These are phyloP conservation scores for Saturnispora diversa DNA, from an alignment of 805 yeast genomes.

Conservation along the genomic window DNA sequence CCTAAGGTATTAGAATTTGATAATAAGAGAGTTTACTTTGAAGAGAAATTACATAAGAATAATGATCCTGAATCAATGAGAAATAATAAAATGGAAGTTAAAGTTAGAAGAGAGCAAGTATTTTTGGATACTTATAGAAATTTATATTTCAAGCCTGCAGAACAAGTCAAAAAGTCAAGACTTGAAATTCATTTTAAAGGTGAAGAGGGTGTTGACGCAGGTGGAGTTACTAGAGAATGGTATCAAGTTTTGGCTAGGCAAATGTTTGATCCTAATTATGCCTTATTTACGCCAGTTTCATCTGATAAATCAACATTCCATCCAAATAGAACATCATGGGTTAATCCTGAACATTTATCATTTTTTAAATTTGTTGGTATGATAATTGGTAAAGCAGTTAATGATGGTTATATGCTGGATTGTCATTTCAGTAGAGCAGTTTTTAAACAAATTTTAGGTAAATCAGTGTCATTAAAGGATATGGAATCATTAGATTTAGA, in stretches of 20 bases:
- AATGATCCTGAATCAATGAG: constrained; percentile 31
- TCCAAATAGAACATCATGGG: constrained; percentile 87
- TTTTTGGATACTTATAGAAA: constrained; percentile 85
- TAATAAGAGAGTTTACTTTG: constrained; percentile 82
- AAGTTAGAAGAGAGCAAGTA: constrained; percentile 80
- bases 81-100: constrained; percentile 44
- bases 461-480: constrained; percentile 77
- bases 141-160: constrained; percentile 67
- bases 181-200: constrained; percentile 81
- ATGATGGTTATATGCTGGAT: constrained; percentile 77
- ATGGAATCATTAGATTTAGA: constrained; percentile 91
- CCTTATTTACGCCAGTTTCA: constrained; percentile 82
- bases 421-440: constrained; percentile 95
- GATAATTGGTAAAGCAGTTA: constrained; percentile 88
- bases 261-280: constrained; percentile 94
- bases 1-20: constrained; percentile 91
- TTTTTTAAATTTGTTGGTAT: constrained; percentile 93
- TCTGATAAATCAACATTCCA: constrained; percentile 91
- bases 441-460: constrained; percentile 76
- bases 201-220: constrained; percentile 96
- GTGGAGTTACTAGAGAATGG: constrained; percentile 98
- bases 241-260: constrained; percentile 88
- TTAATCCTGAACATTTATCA: constrained; percentile 86
- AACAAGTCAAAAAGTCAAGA: constrained; percentile 63
- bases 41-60: constrained; percentile 55